Conservation (phyloP, 371 early-diverging fungal genomes). For the Mucor plumbeus region DNA sequence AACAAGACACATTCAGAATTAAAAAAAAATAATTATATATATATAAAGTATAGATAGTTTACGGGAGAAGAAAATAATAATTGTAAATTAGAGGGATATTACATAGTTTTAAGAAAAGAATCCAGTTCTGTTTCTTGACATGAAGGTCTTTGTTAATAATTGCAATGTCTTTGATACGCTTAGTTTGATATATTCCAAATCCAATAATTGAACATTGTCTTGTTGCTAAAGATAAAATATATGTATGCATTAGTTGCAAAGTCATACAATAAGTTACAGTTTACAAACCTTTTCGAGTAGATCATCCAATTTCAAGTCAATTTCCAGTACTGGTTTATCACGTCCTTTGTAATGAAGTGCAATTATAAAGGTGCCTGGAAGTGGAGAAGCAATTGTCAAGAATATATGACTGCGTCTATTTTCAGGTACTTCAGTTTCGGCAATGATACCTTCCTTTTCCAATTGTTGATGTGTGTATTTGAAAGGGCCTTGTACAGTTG, state of each 20-base stretch:
- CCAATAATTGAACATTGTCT: conserved; percentile 84
- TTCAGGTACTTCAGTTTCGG: conserved; percentile 91
- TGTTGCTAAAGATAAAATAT: conserved; percentile 76
- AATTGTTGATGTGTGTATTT: conserved; percentile 85
- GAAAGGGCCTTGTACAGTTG: conserved; percentile 59
- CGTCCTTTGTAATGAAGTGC: conserved; percentile 88
- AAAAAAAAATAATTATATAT: neutral
- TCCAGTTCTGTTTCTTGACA: conserved; percentile 42
- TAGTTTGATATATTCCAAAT: conserved; percentile 93
- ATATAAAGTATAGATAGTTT: neutral
- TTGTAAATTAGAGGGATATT: neutral
- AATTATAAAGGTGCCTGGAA: conserved; percentile 89
- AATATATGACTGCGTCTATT: conserved; percentile 86
- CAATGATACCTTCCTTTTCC: conserved; percentile 92
- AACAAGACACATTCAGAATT: neutral
- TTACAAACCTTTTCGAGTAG: conserved; percentile 80
- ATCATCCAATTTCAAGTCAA: conserved; percentile 95
- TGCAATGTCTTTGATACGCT: conserved; percentile 56
- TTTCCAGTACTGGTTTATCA: conserved; percentile 94
- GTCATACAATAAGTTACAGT: neutral
- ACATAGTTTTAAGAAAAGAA: conserved; percentile 7
- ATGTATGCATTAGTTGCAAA: neutral
- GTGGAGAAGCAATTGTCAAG: conserved; percentile 86
- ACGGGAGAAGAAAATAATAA: neutral
- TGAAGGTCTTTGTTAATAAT: conserved; percentile 51